Base-by-base conservation (phyloP, 495 filamentous ascomycete genomes). In the Penicillium roqueforti region DNA sequence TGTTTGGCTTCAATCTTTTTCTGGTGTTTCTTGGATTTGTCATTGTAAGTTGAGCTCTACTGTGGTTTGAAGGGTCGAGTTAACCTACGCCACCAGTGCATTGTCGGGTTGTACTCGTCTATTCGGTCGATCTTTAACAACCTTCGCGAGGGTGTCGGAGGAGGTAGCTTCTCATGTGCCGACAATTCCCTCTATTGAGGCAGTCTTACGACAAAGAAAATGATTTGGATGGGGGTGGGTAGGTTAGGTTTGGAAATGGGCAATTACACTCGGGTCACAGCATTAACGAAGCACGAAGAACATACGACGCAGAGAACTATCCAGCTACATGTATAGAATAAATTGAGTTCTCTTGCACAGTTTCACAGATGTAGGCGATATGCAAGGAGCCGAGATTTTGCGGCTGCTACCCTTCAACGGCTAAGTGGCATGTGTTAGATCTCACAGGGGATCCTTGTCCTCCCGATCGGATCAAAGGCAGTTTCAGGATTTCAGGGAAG, bases 91-190 rank as follows among this genome's bases (percentile, higher is more conserved):
- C 3, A 16, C 31, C 40, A 66, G 57, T 61, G 53, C n/a, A 56
- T 67, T 14, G 20, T 70, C 23, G 71, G 71, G 1, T 16, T 73
- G 6, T 71, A 69, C 43, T 64, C 66, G 7, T 71, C 69, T 10
- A 42, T 69, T 54, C 64, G 34, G 23, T 67, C 69, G 2, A 67
- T 74, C 14, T 26, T 59, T 14, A 38, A 53, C 1, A 54, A 68
- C 43, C 37, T 63, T 10, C 47, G 45, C 5, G 52, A 54, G 11
- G 55, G 59, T 0, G 48, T 61, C 39, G 52, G 48, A 6, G 57
- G 60, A 16, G 59, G 59, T 13, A 58, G 61, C 31, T 72, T 72
- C 38, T 68, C 66, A 1, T 70, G 66, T 61, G 65, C 56, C 14
- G 61, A 71, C 44, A 74, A 69, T 53, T 65, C 65, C 3, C 25